Conservation (phyloP, 2,329 filamentous ascomycete species). For the Grosmannia huntii region DNA sequence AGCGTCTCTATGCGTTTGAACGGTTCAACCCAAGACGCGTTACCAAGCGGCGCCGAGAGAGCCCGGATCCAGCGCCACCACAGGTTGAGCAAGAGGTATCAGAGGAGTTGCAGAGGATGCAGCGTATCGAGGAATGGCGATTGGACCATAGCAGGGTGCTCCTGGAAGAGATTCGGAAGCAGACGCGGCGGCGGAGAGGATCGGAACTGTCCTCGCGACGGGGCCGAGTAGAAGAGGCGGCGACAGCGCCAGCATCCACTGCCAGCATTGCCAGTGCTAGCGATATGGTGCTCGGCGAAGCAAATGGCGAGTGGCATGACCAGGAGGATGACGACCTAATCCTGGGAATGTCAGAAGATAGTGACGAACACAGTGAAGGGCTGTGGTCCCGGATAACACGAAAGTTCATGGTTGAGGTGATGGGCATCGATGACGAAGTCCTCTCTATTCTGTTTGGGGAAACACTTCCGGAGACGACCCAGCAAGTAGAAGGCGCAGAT, state of each 20-base stretch:
- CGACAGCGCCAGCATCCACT: not conserved
- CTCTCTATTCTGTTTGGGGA: conserved; percentile 84
- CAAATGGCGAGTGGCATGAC: conserved; percentile 34
- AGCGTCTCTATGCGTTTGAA: conserved; percentile 83
- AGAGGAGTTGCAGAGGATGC: conserved; percentile 61
- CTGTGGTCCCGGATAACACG: conserved; percentile 73
- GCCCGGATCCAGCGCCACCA: conserved; percentile 35
- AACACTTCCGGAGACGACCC: conserved; percentile 41
- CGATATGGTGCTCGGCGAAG: not conserved
- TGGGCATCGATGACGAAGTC: conserved; percentile 79
- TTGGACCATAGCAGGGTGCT: conserved; percentile 79
- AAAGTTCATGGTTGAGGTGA: conserved; percentile 75
- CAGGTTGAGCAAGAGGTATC: conserved; percentile 40
- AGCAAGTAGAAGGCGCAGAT: conserved; percentile 16
- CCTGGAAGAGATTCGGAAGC: conserved; percentile 77
- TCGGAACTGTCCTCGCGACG: conserved; percentile 36
- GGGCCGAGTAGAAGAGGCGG: not conserved
- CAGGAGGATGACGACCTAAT: conserved; percentile 27
- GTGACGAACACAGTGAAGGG: conserved; percentile 39
- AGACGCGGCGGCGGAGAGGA: conserved; percentile 58
- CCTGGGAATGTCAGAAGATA: not conserved
- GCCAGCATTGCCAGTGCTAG: not conserved
- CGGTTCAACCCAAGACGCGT: conserved; percentile 63
- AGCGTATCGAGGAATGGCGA: conserved; percentile 83
- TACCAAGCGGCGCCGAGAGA: conserved; percentile 35